Evolutionary conservation across 2,329 filamentous ascomycete species (phyloP).

Genomic region (Xylaria sp.): DNA sequence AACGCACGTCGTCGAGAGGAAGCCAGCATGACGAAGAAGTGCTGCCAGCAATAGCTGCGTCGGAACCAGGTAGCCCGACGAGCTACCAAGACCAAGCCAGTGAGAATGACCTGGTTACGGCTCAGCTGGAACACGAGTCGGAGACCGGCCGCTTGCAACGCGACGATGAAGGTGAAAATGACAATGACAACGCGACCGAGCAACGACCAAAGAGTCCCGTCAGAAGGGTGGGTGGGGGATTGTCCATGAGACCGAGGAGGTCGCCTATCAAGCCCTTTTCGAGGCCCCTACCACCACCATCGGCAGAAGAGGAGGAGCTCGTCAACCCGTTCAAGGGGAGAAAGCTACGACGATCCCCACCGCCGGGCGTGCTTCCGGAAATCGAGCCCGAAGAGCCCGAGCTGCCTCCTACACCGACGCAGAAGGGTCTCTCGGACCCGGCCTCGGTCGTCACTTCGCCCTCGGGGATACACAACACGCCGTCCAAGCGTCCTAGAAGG

Average conservation of each 20-base stretch:
- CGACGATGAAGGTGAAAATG: conserved; percentile 8
- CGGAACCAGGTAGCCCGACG: conserved; percentile 37
- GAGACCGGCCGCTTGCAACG: conserved; percentile 31
- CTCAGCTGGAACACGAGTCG: conserved; percentile 48
- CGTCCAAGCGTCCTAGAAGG: conserved; percentile 61
- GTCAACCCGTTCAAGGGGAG: conserved; percentile 56
- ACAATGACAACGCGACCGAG: conserved; percentile 9
- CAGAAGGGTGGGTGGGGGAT: conserved; percentile 47
- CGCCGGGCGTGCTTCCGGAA: conserved; percentile 48
- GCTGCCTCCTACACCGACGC: conserved; percentile 67
- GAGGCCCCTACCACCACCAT: conserved; percentile 59
- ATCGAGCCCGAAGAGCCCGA: conserved; percentile 66
- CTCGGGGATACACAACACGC: conserved; percentile 68
- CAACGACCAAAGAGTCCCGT: conserved; percentile 37
- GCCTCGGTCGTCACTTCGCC: conserved; percentile 64
- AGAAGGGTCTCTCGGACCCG: conserved; percentile 61
- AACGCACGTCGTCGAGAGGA: conserved; percentile 52
- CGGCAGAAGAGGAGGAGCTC: conserved; percentile 56
- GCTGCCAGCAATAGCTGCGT: conserved; percentile 36
- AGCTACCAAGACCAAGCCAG: conserved; percentile 42
- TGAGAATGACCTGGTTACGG: conserved; percentile 45
- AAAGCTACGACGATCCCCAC: conserved; percentile 52
- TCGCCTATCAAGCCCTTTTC: conserved; percentile 57
- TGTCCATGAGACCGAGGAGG: conserved; percentile 53
- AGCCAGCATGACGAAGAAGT: conserved; percentile 31